Evolutionary conservation across 805 yeast species (phyloP), one percentile per base, ranked within the genome.

Genomic region (Tetrapisispora phaffii): DNA sequence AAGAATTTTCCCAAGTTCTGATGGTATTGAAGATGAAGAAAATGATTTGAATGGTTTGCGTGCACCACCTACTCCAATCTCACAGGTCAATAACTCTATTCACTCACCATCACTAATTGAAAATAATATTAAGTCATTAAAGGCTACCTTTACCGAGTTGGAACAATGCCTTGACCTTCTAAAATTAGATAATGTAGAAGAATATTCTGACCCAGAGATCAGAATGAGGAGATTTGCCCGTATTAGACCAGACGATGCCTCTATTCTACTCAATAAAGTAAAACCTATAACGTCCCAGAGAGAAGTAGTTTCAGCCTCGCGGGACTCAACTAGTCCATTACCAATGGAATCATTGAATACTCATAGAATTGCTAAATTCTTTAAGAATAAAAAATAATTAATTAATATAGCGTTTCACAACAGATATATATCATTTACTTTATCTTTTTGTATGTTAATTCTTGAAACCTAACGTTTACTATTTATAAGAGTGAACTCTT

Each of bases 91-190:
- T 21, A 46, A 49, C 6, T 43, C 44, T 6, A 47, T 44, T 5
- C 52, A 52, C 20, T 50, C 61, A 2, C 47, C 56, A 1, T 46
- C 55, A 31, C 47, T 58, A 19, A 49, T 58, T 2, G 66, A 67
- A 26, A 62, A 60, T 36, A 58, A 63, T 35, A 58, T 62, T 23
- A 75, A 73, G 36, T 78, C 85, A 0, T 66, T 85, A 37, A 79
- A 80, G 47, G 78, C 87, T 9, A 83, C 90, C 39, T 83, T 87
- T 52, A 72, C 79, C 7, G 93, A 85, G 55, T 72, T 89, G 46
- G 75, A 88, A 50, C 97, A 90, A 66, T 76, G 83, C 45, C 78
- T 90, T 24, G 81, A 82, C 49, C 66, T 90, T 47, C 67, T 93
- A 51, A 73, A 77, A 51, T 71, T 75, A 20, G 85, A 84, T 13